These are phyloP conservation scores for Earliella scabrosa DNA, from an alignment of 1,284 basidiomycete species.

Conservation along the genomic window DNA sequence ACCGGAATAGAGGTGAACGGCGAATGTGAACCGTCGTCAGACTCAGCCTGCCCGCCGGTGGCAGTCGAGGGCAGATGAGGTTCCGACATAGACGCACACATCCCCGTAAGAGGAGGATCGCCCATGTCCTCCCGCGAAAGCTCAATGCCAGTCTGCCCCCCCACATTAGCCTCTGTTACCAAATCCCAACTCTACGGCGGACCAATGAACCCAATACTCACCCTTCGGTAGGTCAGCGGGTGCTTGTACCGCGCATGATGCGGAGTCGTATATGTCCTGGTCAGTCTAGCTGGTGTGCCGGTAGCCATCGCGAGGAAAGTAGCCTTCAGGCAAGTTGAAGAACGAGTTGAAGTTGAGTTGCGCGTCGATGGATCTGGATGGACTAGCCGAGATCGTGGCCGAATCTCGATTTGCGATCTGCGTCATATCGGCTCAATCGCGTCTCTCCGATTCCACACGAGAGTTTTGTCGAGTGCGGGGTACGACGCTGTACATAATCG, in stretches of 20 bases:
- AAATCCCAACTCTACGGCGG: no score
- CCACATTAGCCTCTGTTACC: no score
- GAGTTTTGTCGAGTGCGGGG: neutral
- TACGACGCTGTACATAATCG: neutral
- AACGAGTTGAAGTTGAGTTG: no score
- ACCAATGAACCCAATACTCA: neutral
- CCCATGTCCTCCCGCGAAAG: neutral
- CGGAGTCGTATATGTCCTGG: neutral
- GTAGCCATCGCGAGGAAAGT: no score
- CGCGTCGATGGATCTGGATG: no score
- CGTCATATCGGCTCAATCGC: conserved; percentile 4
- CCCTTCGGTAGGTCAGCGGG: neutral
- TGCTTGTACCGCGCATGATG: neutral
- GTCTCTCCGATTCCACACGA: neutral
- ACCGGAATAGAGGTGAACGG: conserved; percentile 14
- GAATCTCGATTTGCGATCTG: conserved; percentile 10
- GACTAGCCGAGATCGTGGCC: conserved; percentile 13
- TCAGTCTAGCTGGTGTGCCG: neutral
- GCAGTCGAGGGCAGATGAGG: conserved; percentile 8
- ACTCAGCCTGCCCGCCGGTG: neutral
- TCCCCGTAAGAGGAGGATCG: neutral
- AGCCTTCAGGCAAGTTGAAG: no score
- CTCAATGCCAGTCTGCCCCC: neutral
- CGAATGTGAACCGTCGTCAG: no score
- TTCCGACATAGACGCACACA: conserved; percentile 4